Evolutionary conservation across 83 land plant species (phyloP).

Genomic region (Thuja plicata): DNA sequence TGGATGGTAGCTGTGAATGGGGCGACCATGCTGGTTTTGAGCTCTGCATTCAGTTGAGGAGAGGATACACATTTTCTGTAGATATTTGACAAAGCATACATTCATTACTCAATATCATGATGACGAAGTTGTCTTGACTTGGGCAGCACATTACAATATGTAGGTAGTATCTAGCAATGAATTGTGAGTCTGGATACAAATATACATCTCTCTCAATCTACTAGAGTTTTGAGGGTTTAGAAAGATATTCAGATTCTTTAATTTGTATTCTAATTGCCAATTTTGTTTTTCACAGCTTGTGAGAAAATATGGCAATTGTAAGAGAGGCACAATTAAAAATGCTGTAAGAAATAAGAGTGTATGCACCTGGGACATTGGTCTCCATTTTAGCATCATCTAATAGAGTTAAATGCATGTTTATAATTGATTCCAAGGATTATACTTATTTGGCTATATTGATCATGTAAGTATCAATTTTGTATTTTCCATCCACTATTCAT

Average conservation of each 20-base stretch:
- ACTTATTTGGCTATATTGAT: neutral
- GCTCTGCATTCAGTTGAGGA: too few species aligned
- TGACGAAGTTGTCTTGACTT: too few species aligned
- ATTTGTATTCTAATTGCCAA: neutral
- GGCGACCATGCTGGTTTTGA: too few species aligned
- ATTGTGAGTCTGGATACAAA: too few species aligned
- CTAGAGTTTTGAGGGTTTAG: neutral
- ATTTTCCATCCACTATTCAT: neutral
- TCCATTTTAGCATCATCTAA: too few species aligned
- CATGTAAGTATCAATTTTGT: neutral
- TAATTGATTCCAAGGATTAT: neutral
- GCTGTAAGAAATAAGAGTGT: neutral
- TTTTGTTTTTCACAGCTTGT: neutral
- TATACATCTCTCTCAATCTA: neutral
- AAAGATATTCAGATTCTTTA: neutral
- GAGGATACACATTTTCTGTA: neutral
- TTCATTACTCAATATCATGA: too few species aligned
- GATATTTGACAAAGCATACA: too few species aligned
- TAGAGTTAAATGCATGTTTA: too few species aligned
- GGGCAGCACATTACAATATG: too few species aligned
- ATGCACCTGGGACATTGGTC: too few species aligned
- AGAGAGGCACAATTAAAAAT: neutral
- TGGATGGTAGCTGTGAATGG: neutral
- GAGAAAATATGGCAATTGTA: neutral
- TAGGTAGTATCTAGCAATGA: too few species aligned